These are phyloP conservation scores for Ceratobasidium papillatum DNA, from an alignment of 1,284 basidiomycete genomes.

Conservation along the genomic window DNA sequence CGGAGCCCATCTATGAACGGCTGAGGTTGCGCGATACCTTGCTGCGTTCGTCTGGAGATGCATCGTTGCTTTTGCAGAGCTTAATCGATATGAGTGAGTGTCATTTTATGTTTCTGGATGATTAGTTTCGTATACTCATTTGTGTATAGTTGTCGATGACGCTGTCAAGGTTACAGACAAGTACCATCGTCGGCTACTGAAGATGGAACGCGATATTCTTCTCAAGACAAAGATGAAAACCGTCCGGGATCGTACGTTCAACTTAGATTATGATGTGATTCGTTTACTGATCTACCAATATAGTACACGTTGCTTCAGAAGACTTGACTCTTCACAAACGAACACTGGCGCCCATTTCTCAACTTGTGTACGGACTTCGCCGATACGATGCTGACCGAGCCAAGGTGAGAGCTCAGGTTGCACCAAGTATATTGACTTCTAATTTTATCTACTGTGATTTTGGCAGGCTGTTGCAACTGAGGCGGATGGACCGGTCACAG, in stretches of 20 bases:
- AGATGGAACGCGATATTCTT: slow-evolving; percentile 69
- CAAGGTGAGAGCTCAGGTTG: slow-evolving; percentile 50
- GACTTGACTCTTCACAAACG: slow-evolving; percentile 74
- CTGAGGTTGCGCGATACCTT: slow-evolving; percentile 67
- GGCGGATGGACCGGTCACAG: slow-evolving; percentile 51
- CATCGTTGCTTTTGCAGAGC: slow-evolving; percentile 68
- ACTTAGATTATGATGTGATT: background rate
- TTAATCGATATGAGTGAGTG: slow-evolving; percentile 66
- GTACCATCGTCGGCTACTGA: slow-evolving; percentile 67
- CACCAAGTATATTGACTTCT: background rate
- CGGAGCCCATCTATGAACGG: slow-evolving; percentile 65
- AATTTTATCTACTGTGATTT: background rate
- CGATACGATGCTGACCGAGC: slow-evolving; percentile 72
- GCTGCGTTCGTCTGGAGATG: slow-evolving; percentile 66
- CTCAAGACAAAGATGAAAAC: slow-evolving; percentile 66
- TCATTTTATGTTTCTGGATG: background rate
- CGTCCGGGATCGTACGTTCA: slow-evolving; percentile 62
- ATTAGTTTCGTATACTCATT: background rate
- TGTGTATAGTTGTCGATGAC: slow-evolving; percentile 65
- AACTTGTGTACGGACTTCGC: slow-evolving; percentile 69
- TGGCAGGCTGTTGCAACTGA: slow-evolving; percentile 16
- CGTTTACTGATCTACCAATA: slow-evolving; percentile 11
- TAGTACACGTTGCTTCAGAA: slow-evolving; percentile 75
- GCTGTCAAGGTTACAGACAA: slow-evolving; percentile 71
- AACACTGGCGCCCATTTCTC: slow-evolving; percentile 72